Evolutionary conservation across 2,329 filamentous ascomycete genomes (phyloP), one percentile per base, ranked within the genome.

Genomic region (Penicillium hesseltinei): DNA sequence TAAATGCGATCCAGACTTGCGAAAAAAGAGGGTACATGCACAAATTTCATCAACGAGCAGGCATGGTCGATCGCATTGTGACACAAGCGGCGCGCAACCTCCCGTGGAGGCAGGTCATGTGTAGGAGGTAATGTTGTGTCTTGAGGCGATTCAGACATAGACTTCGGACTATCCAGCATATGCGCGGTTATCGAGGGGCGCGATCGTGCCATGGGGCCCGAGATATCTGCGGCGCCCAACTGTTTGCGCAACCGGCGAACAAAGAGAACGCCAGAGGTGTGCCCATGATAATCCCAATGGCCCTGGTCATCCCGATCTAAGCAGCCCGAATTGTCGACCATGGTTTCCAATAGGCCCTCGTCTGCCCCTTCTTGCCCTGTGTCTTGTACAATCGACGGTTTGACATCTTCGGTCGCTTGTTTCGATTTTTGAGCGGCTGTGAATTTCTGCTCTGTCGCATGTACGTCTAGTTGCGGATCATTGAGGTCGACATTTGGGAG

Each of bases 251-350:
- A 88, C 54, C 90, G 87, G 62, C 86, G 85, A 66, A 97, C 83
- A 72, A 97, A 99, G 61, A 93, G 91, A 43, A 92, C 84, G 3
- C 93, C 92, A 0, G 94, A 97, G 0, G 93, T 97, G 62, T 90
- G 89, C 47, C 94, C 94, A 70, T 96, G 91, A 68, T 96, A 99
- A 74, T 97, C 92, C 87, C 92, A 96, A 66, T 94, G 87, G 42
- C 93, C 93, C 66, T 88, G 86, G 65, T 97, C 93, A 67, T 96
- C 92, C 35, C 97, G 82, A 68, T 97, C 93, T 19, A 99, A 82
- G 71, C 92, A 90, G 36, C 93, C 94, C 3, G 93, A 91, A 42
- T 90, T 90, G 70, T 93, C 90, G 57, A 97, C 92, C 93, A 99
- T 97, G 29, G 92, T 96, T 70, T 93, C 88, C 27, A 99, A 80